phyloP scores from a whole-genome alignment of 495 filamentous ascomycete species.

The Pseudevernia furfuracea region DNA sequence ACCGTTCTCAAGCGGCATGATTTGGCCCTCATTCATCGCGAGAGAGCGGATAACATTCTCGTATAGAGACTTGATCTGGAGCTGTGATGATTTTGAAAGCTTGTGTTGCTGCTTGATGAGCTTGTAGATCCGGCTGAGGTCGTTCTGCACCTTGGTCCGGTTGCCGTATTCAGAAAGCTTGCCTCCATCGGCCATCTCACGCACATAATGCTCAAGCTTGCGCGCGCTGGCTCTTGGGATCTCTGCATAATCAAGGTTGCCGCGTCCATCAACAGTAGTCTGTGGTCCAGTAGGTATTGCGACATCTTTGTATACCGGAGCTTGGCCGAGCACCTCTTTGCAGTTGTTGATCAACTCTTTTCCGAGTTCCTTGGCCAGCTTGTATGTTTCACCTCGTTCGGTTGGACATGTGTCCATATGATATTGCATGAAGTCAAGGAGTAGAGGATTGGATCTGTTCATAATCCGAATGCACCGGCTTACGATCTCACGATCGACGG shows the following conservation, averaged over 20 bases:
- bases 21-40: constrained; percentile 95
- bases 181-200: constrained; percentile 96
- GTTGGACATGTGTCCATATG: constrained; percentile 99
- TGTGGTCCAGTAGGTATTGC: constrained; percentile 83
- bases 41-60: constrained; percentile 86
- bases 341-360: constrained; percentile 95
- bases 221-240: constrained; percentile 80
- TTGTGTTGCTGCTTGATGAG: constrained; percentile 96
- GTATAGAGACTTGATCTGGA: constrained; percentile 92
- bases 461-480: constrained; percentile 98
- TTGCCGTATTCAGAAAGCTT: constrained; percentile 99
- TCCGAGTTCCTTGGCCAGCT: constrained; percentile 92
- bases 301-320: constrained; percentile 94
- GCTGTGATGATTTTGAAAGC: constrained; percentile 84
- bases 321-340: constrained; percentile 72
- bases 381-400: constrained; percentile 92
- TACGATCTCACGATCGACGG: constrained; percentile 94
- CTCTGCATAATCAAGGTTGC: constrained; percentile 85
- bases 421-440: constrained; percentile 99
- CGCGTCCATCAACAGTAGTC: constrained; percentile 80
- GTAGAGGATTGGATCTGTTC: constrained; percentile 92
- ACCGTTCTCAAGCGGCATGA: constrained; percentile 72
- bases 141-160: constrained; percentile 93
- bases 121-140: constrained; percentile 89
- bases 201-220: constrained; percentile 97